Conservation (phyloP, 2,329 filamentous ascomycete genomes). For the Phyllachora maydis region DNA sequence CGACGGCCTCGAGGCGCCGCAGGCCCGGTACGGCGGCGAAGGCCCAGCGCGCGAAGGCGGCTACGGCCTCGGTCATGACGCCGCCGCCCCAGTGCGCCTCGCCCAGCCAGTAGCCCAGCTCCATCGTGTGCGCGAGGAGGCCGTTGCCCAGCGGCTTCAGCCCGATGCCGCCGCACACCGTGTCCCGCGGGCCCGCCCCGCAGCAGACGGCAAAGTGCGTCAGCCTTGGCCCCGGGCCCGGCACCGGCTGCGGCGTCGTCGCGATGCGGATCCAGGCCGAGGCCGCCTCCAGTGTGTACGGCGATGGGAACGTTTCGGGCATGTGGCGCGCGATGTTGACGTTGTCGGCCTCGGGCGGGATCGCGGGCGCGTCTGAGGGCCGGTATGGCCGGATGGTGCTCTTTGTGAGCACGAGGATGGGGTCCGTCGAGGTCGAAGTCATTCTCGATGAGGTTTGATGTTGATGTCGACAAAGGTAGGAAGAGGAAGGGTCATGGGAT, state of each 20-base stretch:
- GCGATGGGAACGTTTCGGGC: constrained; percentile 21
- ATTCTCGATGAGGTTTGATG: no score
- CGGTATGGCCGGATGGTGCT: constrained; percentile 18
- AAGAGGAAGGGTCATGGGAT: no score
- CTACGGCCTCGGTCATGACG: constrained; percentile 17
- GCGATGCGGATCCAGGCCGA: constrained; percentile 13
- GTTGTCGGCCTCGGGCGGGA: constrained; percentile 16
- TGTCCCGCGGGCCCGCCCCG: constrained; percentile 13
- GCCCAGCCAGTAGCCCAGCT: constrained; percentile 28
- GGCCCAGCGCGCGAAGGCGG: constrained; percentile 18
- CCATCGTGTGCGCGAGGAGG: constrained; percentile 19
- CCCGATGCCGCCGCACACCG: constrained; percentile 19
- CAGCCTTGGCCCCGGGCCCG: no score
- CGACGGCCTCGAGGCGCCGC: constrained; percentile 17
- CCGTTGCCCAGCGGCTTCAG: constrained; percentile 14
- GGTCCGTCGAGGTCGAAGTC: no score
- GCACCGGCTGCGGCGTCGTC: constrained; percentile 6
- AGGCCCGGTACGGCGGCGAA: constrained; percentile 19
- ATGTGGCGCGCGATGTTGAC: constrained; percentile 15
- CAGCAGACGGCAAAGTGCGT: constrained; percentile 10
- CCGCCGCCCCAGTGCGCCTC: constrained; percentile 22
- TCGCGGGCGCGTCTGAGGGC: constrained; percentile 14
- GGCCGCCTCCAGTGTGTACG: constrained; percentile 20
- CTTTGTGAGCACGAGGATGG: constrained; percentile 10
- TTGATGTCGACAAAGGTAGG: no score